Percentiles rank a stretch among this genome's conserved stretches.
phyloP scores from a whole-genome alignment of 2,329 filamentous ascomycete species.

The Scedosporium boydii region DNA sequence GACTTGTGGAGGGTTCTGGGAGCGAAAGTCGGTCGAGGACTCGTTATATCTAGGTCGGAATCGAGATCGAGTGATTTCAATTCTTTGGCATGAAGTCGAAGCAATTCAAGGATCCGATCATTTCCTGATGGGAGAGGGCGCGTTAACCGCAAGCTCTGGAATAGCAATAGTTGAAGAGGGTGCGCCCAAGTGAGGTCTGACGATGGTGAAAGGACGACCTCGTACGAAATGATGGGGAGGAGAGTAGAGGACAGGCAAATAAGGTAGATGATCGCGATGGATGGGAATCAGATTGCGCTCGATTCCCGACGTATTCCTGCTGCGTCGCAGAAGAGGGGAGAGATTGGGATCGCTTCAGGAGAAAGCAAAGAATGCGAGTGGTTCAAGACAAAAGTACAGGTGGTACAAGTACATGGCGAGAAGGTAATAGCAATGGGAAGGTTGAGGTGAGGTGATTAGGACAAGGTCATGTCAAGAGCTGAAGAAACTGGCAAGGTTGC shows the following conservation, averaged over 20 bases:
- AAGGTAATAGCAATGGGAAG: not conserved
- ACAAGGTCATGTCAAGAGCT: not conserved
- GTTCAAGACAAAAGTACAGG: slow-evolving; percentile 1
- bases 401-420: not conserved
- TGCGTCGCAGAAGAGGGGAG: slow-evolving; percentile 2
- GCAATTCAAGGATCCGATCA: not conserved
- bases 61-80: not conserved
- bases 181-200: not conserved
- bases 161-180: not conserved
- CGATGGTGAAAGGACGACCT: not conserved
- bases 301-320: not conserved
- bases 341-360: not conserved
- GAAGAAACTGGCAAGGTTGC: not conserved
- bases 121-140: not conserved
- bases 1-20: not conserved
- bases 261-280: not conserved
- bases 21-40: not conserved
- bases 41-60: no score
- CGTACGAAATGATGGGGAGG: not conserved
- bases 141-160: not conserved
- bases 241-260: no score
- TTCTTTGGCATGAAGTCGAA: not conserved
- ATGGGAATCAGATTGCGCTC: not conserved
- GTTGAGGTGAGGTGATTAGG: not conserved
- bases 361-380: slow-evolving; percentile 1